A percentile compares a stretch with the other conserved stretches of the same genome.
Conservation (phyloP, 768 basidiomycete genomes). For the Mycena epipterygia region DNA sequence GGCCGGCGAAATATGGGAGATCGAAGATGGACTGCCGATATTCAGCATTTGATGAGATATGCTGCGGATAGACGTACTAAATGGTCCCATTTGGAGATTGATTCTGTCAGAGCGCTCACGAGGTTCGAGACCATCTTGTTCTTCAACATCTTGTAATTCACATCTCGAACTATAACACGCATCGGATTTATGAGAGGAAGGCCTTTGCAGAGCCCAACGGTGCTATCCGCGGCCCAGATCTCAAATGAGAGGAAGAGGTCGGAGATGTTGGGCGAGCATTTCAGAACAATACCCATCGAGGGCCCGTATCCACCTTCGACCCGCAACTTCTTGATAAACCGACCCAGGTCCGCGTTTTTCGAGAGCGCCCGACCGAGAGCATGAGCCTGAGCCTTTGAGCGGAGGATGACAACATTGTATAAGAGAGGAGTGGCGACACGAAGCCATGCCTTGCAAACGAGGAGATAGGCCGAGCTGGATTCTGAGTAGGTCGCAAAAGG, state of each 20-base stretch:
- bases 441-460: too few species aligned
- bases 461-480: conserved; percentile 35
- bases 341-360: conserved; percentile 29
- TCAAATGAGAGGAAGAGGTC: too few species aligned
- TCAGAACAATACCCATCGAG: conserved; percentile 5
- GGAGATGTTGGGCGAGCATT: conserved; percentile 7
- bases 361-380: conserved; percentile 37
- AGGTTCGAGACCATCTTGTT: conserved; percentile 1
- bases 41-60: neutral
- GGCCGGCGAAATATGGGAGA: neutral
- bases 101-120: neutral
- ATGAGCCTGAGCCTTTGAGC: too few species aligned
- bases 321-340: conserved; percentile 40
- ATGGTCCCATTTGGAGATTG: too few species aligned
- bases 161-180: neutral
- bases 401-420: too few species aligned
- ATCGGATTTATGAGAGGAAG: neutral
- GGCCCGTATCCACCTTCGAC: conserved; percentile 40
- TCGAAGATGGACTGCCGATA: neutral
- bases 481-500: conserved; percentile 33
- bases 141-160: neutral
- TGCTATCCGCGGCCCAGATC: neutral
- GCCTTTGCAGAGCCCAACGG: neutral
- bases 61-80: neutral
- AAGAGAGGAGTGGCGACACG: too few species aligned